phyloP scores from a whole-genome alignment of 2,329 filamentous ascomycete species.

The Cadophora luteo-olivacea region DNA sequence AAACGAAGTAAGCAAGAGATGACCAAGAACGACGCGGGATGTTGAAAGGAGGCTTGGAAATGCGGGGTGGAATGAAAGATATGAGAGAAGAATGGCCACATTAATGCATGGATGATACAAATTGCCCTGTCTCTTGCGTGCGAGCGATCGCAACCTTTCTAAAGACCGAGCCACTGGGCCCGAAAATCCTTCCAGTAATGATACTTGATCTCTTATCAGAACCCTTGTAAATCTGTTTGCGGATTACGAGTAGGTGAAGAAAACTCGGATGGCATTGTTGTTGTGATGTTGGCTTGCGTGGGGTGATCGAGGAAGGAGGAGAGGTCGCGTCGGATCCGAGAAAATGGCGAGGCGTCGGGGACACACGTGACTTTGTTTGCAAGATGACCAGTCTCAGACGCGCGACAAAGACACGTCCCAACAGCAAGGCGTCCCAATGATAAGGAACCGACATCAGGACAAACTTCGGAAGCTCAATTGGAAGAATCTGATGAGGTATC shows the following conservation, averaged over 20 bases:
- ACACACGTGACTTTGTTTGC: background rate
- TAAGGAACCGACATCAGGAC: background rate
- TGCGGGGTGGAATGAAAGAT: background rate
- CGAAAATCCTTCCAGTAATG: slow-evolving; percentile 13
- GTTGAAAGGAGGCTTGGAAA: background rate
- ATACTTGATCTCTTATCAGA: slow-evolving; percentile 7
- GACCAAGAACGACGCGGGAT: slow-evolving; percentile 1
- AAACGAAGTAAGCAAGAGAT: background rate
- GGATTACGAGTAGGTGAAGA: background rate
- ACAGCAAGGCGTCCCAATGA: too few relatives aligned
- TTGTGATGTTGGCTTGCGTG: background rate
- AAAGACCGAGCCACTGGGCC: background rate
- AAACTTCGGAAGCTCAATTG: background rate
- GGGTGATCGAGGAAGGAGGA: background rate
- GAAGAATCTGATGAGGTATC: background rate
- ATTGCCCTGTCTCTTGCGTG: slow-evolving; percentile 23
- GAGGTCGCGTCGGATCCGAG: background rate
- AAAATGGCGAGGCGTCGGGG: background rate
- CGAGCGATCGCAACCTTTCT: slow-evolving; percentile 4
- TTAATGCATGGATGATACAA: slow-evolving; percentile 24
- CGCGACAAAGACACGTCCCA: background rate
- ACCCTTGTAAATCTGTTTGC: background rate
- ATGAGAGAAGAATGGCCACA: background rate
- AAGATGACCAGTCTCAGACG: background rate
- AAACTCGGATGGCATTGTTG: background rate